Base-by-base conservation (phyloP, 371 early-diverging fungal genomes). In the Circinella minor region DNA sequence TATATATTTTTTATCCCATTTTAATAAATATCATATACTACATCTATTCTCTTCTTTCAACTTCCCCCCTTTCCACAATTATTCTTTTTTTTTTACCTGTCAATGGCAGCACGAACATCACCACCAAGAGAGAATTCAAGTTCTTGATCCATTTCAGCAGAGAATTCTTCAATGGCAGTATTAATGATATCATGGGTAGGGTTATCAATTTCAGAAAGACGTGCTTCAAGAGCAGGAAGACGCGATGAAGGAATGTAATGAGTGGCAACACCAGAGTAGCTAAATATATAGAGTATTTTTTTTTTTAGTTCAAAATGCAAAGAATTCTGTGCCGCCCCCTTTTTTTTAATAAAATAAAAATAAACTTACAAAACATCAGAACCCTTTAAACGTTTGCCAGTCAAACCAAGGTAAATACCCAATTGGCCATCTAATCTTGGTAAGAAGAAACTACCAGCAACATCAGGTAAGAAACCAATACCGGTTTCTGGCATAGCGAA, bases 391-490 rank as follows among this genome's bases (percentile, higher is more conserved):
- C 89, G 81, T 46, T 88, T 78, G 36, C 99, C 99, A 2, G 98
- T 97, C 81, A 99, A 82, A 3, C 94, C 99, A 63, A 99, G 85
- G 73, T 94, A 99, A 20, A 89, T 88, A 65, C 99, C 99, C 15
- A 96, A 77, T 79, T 95, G 91, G 34, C 97, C 97, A 76, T 98
- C 98, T 71, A 98, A 76, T 17, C 98, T 85, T 18, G 98, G 90
- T 68, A 98, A 81, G 80, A 98, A 97, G 89, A 97, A 98, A 36
- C 93, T 89, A 8, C 95, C 97, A 47, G 98, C 99, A 0, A 98
- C 98, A 71, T 98, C 99, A 8, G 99, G 98, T 71, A 96, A 93
- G 66, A 98, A 88, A 9, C 99, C 99, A 71, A 99, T 99, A 68
- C 86, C 90, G 6, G 96, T 95, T 79, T 98, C 98, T 14, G 96